Base-by-base conservation (phyloP, 164 flowering plant genomes). In the Platanus orientalis region DNA sequence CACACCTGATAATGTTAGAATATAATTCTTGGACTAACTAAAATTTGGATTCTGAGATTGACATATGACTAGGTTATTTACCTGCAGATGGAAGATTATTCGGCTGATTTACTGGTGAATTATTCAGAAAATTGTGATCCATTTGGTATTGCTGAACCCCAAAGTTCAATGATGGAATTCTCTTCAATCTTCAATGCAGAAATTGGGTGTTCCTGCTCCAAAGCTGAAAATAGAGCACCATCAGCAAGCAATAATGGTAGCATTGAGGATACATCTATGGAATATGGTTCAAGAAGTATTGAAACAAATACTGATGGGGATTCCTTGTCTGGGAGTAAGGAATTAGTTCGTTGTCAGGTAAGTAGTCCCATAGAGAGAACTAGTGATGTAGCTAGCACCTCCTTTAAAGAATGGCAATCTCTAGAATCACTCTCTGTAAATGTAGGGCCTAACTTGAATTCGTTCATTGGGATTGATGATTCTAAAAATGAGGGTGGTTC, bases 71-170 rank as follows among this genome's bases (percentile, higher is more conserved):
- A 34, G 0, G 26, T 71, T 52, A 49, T 36, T 73, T 64, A 21
- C 26, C 50, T 62, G 60, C 67, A 86, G 92, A 69, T 76, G 72
- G 81, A 84, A 73, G 78, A 84, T 27, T 58, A 66, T 76, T 63
- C 78, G 42, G 66, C 62, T 63, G 75, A 69, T 47, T 42, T 53
- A 59, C 55, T 66, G 57, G 71, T 70, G 23, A 69, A 57, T 67
- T 61, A 81, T 69, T 52, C 67, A 32, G 78, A 66, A 51, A 64
- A 54, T 57, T 60, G 52, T 61, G 57, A 47, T 68, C 66, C 66
- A 2, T 21, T 54, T 47, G 48, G 54, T 42, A 24, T 53, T 36
- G 29, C 54, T 58, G 65, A 67, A 54, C 44, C 64, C 44, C 71
- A 58, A 42, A 67, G 67, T 36, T 60, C 68, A 29, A 34, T 30